Base-by-base conservation (phyloP, 768 basidiomycete species). In the Suillus decipiens region DNA sequence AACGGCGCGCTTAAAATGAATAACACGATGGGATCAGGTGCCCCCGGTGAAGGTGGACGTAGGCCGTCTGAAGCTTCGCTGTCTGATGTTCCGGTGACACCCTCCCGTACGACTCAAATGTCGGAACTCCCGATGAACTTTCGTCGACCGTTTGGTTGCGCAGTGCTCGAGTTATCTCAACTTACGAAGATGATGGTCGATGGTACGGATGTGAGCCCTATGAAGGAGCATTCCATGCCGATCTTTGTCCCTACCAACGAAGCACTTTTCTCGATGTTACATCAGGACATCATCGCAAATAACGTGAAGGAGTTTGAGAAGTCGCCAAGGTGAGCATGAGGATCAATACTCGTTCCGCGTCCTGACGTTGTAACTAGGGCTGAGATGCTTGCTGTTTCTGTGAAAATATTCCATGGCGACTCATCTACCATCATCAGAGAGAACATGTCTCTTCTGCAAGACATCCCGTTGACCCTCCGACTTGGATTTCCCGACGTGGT, bases 401-500 rank as follows among this genome's bases (percentile, higher is more conserved):
- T 96, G 73, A 93, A 93, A 73, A 78, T 92, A 42, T 95, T 96
- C 75, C 87, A 90, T 33, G 96, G 96, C n/a, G 87, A 93, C 63
- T 82, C 86, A 0, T 73, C 80, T 45, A 87, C 86, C 1, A 86
- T 97, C 67, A 82, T 93, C 17, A 85, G 84, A 61, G 94, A 96
- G 74, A 94, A 96, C 73, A 88, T 90, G 33, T 89, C 90, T 1
- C 77, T 96, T 19, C 80, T 98, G 28, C 88, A 90, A 63, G 92
- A 90, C 67, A 84, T 87, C 10, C 91, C 96, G 0, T 84, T 89
- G 53, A 95, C 95, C 2, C 78, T 90, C 14, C 90, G 94, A 3
- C 86, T 99, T 39, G 95, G 95, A 36, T 99, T 99, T 72, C 92
- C 96, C 0, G 96, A 99, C 68, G 95, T 97, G 8, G 95, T 96